Conservation (phyloP, 345 rosid species). For the Cardamine occulta region DNA sequence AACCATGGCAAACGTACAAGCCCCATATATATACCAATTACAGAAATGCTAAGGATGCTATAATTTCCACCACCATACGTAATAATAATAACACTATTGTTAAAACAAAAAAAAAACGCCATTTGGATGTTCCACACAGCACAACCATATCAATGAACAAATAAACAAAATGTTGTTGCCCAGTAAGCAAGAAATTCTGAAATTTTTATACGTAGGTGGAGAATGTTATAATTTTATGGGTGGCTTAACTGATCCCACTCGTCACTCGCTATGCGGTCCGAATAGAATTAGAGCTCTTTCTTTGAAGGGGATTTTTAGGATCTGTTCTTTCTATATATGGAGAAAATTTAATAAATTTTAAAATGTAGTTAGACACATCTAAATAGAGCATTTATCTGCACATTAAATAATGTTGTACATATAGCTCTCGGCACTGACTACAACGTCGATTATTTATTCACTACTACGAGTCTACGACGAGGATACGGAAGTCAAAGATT, state of each 20-base stretch:
- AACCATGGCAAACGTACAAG: conserved; percentile 35
- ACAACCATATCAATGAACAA: conserved; percentile 21
- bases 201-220: neutral
- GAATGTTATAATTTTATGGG: conserved; percentile 1
- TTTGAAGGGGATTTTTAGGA: neutral
- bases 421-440: neutral
- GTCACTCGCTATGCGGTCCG: conserved; percentile 21
- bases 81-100: neutral
- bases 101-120: neutral
- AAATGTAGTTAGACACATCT: conserved; percentile 7
- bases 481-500: conserved; percentile 17
- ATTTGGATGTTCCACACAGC: conserved; percentile 19
- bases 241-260: conserved; percentile 31
- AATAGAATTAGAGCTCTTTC: conserved; percentile 17
- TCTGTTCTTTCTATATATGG: neutral
- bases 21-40: conserved; percentile 24
- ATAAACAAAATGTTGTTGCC: conserved; percentile 22
- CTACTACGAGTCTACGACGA: conserved; percentile 10
- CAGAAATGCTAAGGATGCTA: conserved; percentile 28
- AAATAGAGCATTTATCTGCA: neutral
- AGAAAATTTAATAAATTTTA: neutral
- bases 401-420: neutral
- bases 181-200: conserved; percentile 18
- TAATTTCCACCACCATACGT: conserved; percentile 24
- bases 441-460: conserved; percentile 4